Evolutionary conservation across 148 eudicot genomes (phyloP).

Genomic region (Persicaria maculosa): DNA sequence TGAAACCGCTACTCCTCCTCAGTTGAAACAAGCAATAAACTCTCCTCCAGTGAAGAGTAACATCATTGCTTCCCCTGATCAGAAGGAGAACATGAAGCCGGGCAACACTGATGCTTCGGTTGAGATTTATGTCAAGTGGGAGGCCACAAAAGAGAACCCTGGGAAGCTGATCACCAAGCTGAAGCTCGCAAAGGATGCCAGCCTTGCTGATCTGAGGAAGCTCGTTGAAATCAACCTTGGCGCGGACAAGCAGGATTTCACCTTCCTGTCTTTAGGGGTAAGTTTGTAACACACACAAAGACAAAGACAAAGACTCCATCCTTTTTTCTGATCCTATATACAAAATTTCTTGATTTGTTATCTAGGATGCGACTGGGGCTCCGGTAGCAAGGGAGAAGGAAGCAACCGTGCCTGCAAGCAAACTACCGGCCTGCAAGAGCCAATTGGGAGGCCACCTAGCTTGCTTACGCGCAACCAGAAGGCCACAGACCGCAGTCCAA

Average conservation of each 20-base stretch:
- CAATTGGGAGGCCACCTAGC: slow-evolving; percentile 60
- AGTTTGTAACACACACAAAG: background rate
- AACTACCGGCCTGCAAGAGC: slow-evolving; percentile 64
- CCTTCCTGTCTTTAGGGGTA: slow-evolving; percentile 70
- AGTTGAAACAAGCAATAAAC: background rate
- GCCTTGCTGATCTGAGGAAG: slow-evolving; percentile 78
- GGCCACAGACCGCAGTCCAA: slow-evolving; percentile 19
- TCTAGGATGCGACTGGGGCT: slow-evolving; percentile 69
- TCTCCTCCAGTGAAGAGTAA: background rate
- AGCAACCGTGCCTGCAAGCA: slow-evolving; percentile 34
- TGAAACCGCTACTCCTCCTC: background rate
- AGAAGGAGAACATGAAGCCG: slow-evolving; percentile 60
- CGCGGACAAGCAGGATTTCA: slow-evolving; percentile 61
- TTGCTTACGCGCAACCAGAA: slow-evolving; percentile 51
- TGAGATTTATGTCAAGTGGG: slow-evolving; percentile 85
- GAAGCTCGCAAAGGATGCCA: slow-evolving; percentile 62
- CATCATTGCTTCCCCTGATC: slow-evolving; percentile 12
- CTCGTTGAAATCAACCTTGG: slow-evolving; percentile 72
- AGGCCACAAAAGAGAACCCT: slow-evolving; percentile 62
- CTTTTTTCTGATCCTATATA: background rate
- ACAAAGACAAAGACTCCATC: too few species aligned
- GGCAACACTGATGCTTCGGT: slow-evolving; percentile 22
- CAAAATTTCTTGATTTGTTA: background rate
- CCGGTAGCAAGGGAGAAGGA: slow-evolving; percentile 69
- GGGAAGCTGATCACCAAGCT: slow-evolving; percentile 60